Base-by-base conservation (phyloP, 148 eudicot species). In the Mesembryanthemum crystallinum region DNA sequence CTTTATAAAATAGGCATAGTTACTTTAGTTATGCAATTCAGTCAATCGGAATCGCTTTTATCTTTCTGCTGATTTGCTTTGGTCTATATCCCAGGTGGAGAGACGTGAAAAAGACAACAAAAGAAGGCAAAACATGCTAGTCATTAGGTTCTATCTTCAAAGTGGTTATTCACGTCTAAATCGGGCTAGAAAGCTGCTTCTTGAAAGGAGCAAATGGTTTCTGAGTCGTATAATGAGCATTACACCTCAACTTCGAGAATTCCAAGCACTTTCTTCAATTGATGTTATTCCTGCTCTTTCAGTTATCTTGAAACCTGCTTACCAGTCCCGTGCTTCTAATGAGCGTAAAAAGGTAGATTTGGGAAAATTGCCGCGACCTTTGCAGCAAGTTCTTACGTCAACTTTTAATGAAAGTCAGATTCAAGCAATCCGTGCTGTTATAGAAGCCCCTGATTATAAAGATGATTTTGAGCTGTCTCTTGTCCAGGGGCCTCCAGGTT, bases 401-500 rank as follows among this genome's bases (percentile, higher is more conserved):
- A 86, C 89, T 73, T 96, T 83, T 79, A 96, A 96, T 82, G 90
- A 74, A 58, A 89, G 97, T 87, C 99, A 96, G 86, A 85, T 96
- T 84, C 93, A 86, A 86, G 99, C 99, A 76, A 89, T 96, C 74
- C 81, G 87, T 79, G 74, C 84, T 86, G 89, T 87, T 71, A 73
- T 79, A 80, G 84, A 85, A 80, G 39, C 87, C 49, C 73, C 87
- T 67, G 85, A 82, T 82, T 84, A 81, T 70, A 79, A 71, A 32
- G 84, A 80, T 80, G 89, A 82, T 62, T 84, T 83, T 64, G 85
- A 84, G 47, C 64, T 96, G 84, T 87, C 94, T 59, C 99, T 96
- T 74, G 88, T 96, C 75, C 99, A 96, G 89, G 99, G 99, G 67
- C 99, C 99, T 83, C 99, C 99, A 92, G 99, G 99, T 92, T 80